phyloP scores from a whole-genome alignment of 1,284 basidiomycete species.

The Filobasidium uniguttulatum region DNA sequence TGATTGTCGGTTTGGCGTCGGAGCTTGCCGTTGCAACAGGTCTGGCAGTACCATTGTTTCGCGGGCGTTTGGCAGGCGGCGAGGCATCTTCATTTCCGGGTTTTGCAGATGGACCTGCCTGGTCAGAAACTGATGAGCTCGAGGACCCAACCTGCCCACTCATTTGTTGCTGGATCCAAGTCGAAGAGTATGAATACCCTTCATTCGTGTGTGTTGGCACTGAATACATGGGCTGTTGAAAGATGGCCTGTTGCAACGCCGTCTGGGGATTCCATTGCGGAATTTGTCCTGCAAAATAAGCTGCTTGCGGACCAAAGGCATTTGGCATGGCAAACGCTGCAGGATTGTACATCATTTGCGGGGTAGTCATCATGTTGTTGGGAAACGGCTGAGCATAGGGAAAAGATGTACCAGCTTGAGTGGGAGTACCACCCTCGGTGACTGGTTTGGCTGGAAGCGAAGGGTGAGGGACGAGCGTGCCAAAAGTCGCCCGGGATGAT shows the following conservation, averaged over 20 bases:
- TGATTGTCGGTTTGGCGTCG: not conserved
- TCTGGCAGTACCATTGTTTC: not conserved
- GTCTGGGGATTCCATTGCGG: not conserved
- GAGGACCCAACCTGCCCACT: no score
- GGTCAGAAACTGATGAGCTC: no score
- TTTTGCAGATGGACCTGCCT: no score
- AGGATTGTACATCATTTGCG: constrained; percentile 3
- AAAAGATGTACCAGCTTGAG: constrained; percentile 2
- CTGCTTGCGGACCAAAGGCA: no score
- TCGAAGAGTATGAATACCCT: constrained; percentile 14
- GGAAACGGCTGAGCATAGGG: constrained; percentile 7
- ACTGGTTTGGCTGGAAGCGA: constrained; percentile 8
- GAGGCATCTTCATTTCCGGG: not conserved
- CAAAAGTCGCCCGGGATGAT: no score
- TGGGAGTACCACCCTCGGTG: not conserved
- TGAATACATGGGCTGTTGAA: constrained; percentile 7
- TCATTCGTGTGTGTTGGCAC: constrained; percentile 6
- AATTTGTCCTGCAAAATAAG: not conserved
- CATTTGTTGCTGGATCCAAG: constrained; percentile 12
- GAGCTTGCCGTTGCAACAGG: not conserved
- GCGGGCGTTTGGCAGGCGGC: not conserved
- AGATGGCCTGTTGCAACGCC: constrained; percentile 5
- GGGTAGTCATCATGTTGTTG: constrained; percentile 4
- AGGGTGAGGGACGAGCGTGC: not conserved
- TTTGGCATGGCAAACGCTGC: not conserved